Base-by-base conservation (phyloP, 164 flowering plant genomes). In the Cinnamomum chago region DNA sequence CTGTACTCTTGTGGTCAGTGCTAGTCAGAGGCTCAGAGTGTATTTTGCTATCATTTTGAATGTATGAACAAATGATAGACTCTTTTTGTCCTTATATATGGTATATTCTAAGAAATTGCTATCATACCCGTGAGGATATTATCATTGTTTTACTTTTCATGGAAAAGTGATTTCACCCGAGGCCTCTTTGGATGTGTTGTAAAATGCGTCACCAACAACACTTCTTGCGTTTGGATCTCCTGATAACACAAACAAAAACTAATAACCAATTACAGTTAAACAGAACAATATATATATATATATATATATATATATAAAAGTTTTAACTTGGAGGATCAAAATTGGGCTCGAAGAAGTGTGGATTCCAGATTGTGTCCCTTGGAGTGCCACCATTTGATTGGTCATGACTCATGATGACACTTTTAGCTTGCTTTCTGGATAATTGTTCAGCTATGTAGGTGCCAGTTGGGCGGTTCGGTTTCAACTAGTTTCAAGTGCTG, bases 21-120 rank as follows among this genome's bases (percentile, higher is more conserved):
- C 67, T 64, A 22, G 7, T 64, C 28, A 23, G 25, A 5, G 35
- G 35, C 62, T 40, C 47, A 17, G 62, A 22, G 23, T 20, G 23
- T 64, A 22, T 22, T 22, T 64, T 22, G 23, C 67, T 64, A 64
- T 64, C 67, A 64, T 64, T 24, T 64, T 22, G 30, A 64, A 24
- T 64, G 67, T 64, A 64, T 64, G 67, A 64, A 18, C 67, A 22
- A 64, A 64, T 64, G 67, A 64, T 64, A 24, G 67, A 64, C 28
- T 12, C 67, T 64, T 24, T 64, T 64, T 64, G 67, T 64, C 67
- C 28, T 5, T 24, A 24, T 24, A 22, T 64, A 64, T 12, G 4
- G 25, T 11, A 20, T 24, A 55, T 15, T 55, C 14, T 2, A 7
- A 2, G 24, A 64, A 64, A 64, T 64, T 24, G 22, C 67, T 64